Base-by-base conservation (phyloP, 176 grass and related monocot species). In the Themeda triandra region DNA sequence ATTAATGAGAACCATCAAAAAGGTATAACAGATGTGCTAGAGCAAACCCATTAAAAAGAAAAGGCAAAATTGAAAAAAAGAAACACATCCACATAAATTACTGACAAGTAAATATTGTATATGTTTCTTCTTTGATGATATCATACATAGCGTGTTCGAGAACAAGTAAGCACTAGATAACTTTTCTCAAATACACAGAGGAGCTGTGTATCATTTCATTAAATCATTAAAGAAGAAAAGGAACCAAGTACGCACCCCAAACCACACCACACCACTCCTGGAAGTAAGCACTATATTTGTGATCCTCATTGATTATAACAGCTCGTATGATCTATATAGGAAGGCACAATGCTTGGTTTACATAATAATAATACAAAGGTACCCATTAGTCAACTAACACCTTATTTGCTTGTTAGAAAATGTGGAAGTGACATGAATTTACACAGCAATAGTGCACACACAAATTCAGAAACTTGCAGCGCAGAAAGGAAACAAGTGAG, bases 1-100 rank as follows among this genome's bases (percentile, higher is more conserved):
- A 74, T 68, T 80, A 62, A 86, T 93, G 48, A 82, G 83, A 91
- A 73, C 86, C 82, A 83, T 91, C 56, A 87, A 58, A 82, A 70
- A 32, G 27, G 65, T 62, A 62, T 63, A 86, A 63, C 68, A 87
- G 49, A 39, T 73, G 75, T 77, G 53, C 73, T 33, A 45, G 28
- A 76, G 6, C 58, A 89, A 80, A 70, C 49, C 80, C 24, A 27
- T 27, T 31, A 19, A 59, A 73, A 82, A 81, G 17, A 88, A 48
- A 83, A 35, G 59, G 14, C 10, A 84, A 10, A 48, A 41, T 64
- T 25, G 39, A 8, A 49, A 71, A 44, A 35, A 9, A 58, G 28
- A 12, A 49, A 17, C 3, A 28, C 9, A 24, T 71, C n/a, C 29
- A 63, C 70, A 63, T 84, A 31, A 66, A 27, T 69, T 60, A 48